These are phyloP conservation scores for Saccharomycopsis crataegensis DNA, from an alignment of 1,139 yeast species.

Conservation along the genomic window DNA sequence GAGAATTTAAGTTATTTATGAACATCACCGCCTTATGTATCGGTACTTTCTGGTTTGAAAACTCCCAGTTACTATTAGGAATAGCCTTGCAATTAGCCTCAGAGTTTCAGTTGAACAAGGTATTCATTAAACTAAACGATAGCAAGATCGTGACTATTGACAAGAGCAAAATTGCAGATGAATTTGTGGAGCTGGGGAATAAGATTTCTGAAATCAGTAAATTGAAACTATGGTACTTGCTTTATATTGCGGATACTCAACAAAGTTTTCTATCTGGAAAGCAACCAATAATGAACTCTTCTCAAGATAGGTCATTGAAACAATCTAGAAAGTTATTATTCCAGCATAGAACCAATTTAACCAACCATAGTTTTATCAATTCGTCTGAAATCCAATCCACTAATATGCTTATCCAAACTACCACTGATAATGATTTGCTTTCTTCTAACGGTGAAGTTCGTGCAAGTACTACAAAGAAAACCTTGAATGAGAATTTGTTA, in stretches of 20 bases:
- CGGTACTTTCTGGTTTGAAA: constrained; percentile 64
- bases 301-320: constrained; percentile 5
- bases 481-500: constrained; percentile 21
- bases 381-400: not conserved
- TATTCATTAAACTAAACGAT: not conserved
- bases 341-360: not conserved
- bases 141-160: constrained; percentile 1
- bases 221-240: constrained; percentile 56
- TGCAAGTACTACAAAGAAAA: constrained; percentile 14
- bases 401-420: not conserved
- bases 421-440: not conserved
- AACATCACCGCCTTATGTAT: constrained; percentile 56
- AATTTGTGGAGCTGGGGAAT: not conserved
- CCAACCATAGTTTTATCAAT: not conserved
- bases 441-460: not conserved
- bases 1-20: constrained; percentile 48
- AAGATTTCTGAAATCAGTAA: constrained; percentile 36
- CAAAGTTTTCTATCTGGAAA: constrained; percentile 45
- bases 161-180: not conserved
- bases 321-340: constrained; percentile 14
- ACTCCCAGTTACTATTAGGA: constrained; percentile 60
- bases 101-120: constrained; percentile 40
- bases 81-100: constrained; percentile 59
- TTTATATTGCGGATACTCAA: constrained; percentile 65
- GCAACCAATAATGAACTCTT: constrained; percentile 16